These are phyloP conservation scores for Coniochaeta sp. DNA, from an alignment of 2,329 filamentous ascomycete genomes.

Conservation along the genomic window DNA sequence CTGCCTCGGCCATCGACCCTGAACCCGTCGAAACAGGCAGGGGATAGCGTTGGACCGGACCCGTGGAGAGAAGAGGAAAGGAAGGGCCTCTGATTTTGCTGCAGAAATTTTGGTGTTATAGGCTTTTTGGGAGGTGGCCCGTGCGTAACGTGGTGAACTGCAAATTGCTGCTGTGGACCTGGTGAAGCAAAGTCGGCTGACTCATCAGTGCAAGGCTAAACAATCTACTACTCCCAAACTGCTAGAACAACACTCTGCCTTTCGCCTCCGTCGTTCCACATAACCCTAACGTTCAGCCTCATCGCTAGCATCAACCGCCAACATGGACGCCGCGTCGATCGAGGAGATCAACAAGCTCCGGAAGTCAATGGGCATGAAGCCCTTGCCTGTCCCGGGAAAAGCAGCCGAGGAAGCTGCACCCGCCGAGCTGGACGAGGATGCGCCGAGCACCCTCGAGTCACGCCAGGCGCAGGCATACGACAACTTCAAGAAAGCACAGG, in stretches of 20 bases:
- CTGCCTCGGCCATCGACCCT: slow-evolving; percentile 76
- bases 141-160: background rate
- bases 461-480: slow-evolving; percentile 66
- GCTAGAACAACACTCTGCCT: no score
- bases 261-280: background rate
- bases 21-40: slow-evolving; percentile 49
- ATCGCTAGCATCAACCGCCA: slow-evolving; percentile 9
- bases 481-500: slow-evolving; percentile 60
- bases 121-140: background rate
- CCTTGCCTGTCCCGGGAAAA: slow-evolving; percentile 73
- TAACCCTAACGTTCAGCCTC: background rate
- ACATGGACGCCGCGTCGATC: slow-evolving; percentile 66
- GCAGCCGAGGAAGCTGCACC: slow-evolving; percentile 26
- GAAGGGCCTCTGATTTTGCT: slow-evolving; percentile 20
- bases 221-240: background rate
- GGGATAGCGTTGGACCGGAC: slow-evolving; percentile 82
- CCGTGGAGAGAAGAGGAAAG: slow-evolving; percentile 42
- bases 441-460: slow-evolving; percentile 75
- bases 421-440: slow-evolving; percentile 58
- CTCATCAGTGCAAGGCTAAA: slow-evolving; percentile 1
- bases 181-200: slow-evolving; percentile 8
- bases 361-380: slow-evolving; percentile 81
- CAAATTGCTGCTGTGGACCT: background rate
- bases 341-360: slow-evolving; percentile 93
- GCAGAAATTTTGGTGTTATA: slow-evolving; percentile 6